A percentile compares a stretch with the other conserved stretches of the same genome.
phyloP scores from a whole-genome alignment of 371 early-diverging fungal species.

The Mucor circinelloides region DNA sequence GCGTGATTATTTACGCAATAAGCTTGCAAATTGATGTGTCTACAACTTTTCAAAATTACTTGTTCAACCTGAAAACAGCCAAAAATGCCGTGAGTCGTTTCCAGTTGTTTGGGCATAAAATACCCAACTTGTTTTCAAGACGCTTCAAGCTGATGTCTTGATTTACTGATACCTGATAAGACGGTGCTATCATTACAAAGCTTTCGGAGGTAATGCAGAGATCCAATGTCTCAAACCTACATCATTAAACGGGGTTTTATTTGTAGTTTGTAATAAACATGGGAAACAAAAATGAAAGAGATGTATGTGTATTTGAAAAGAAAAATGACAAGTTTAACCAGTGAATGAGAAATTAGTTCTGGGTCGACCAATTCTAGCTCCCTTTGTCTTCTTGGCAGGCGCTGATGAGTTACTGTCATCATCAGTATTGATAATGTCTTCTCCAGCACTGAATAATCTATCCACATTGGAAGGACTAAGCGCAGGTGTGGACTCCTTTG shows the following conservation, averaged over 20 bases:
- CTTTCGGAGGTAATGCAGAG: too few species aligned
- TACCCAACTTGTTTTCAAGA: too few species aligned
- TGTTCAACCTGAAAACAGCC: too few species aligned
- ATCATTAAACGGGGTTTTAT: background rate
- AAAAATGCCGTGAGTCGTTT: too few species aligned
- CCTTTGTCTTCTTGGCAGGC: constrained; percentile 32
- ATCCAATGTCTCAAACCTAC: too few species aligned
- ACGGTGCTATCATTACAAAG: too few species aligned
- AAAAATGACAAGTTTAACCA: constrained; percentile 1
- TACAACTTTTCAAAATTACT: too few species aligned
- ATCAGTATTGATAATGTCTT: constrained; percentile 34
- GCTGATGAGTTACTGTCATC: constrained; percentile 15
- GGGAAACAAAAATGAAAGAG: background rate
- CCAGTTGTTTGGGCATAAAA: too few species aligned
- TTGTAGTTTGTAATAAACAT: background rate
- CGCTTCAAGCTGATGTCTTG: too few species aligned
- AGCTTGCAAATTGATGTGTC: too few species aligned
- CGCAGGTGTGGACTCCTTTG: constrained; percentile 31
- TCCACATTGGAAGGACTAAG: constrained; percentile 36
- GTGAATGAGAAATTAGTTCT: constrained; percentile 46
- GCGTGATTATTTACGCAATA: too few species aligned
- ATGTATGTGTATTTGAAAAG: background rate
- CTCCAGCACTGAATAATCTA: constrained; percentile 43
- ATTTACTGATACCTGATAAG: too few species aligned
- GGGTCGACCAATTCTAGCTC: constrained; percentile 45